phyloP scores from a whole-genome alignment of 257 asterid species.

The Solanum sejunctum region DNA sequence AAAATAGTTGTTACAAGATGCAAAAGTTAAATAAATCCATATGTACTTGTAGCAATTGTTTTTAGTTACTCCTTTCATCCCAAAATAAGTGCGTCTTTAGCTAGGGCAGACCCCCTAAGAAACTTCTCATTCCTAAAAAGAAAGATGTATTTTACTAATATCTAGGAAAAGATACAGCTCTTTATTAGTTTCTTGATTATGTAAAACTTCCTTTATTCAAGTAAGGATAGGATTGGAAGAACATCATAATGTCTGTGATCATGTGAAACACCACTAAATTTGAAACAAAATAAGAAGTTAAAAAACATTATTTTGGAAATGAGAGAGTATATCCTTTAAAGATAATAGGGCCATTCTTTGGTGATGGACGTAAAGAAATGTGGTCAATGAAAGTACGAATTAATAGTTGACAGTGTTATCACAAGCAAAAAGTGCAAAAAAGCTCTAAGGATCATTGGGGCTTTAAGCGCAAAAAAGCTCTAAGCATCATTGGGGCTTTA shows the following conservation, averaged over 20 bases:
- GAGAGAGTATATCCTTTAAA: background rate
- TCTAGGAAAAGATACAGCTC: background rate
- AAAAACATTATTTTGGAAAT: background rate
- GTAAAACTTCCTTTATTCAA: background rate
- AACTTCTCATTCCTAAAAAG: background rate
- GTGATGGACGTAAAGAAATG: background rate
- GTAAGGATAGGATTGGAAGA: background rate
- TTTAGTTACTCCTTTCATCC: background rate
- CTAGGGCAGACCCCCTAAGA: background rate
- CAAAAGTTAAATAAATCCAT: background rate
- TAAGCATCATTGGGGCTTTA: too few relatives aligned
- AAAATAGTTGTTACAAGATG: background rate
- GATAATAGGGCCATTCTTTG: background rate
- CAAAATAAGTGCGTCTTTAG: background rate
- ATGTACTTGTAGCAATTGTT: background rate
- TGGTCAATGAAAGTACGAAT: background rate
- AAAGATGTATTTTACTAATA: background rate
- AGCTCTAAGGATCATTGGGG: too few relatives aligned
- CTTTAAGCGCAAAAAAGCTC: too few relatives aligned
- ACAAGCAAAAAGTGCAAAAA: too few relatives aligned
- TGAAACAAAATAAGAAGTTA: background rate
- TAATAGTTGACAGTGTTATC: background rate
- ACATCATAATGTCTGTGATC: background rate
- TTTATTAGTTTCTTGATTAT: background rate
- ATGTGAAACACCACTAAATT: background rate